Base-by-base conservation (phyloP, 257 asterid genomes). In the Solanum megistacrolobum region DNA sequence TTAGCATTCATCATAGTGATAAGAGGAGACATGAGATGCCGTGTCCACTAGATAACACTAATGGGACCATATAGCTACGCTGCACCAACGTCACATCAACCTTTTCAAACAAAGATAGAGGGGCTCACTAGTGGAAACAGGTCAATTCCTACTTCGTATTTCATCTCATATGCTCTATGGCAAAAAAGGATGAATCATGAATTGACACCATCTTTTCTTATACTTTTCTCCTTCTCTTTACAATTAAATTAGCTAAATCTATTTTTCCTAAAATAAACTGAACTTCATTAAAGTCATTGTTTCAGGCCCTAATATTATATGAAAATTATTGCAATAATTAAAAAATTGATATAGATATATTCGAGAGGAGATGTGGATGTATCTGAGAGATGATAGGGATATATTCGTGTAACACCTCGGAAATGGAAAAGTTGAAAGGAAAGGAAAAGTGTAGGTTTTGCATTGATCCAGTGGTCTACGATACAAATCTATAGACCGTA, bases 71-170 rank as follows among this genome's bases (percentile, higher is more conserved):
- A 81, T 29, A 39, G 23, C 78, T 65, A 65, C n/a, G 25, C 69
- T 29, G 71, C 86, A 82, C 86, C 86, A 46, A 48, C 31, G 86
- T 82, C 86, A 82, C 86, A 82, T 82, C 86, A 82, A 48, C 20
- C 86, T 82, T 82, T 82, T 82, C 86, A 48, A 52, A 82, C 69
- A 31, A 48, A 82, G 86, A 48, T 82, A 48, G 69, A 31, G 20
- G 68, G 69, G 25, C 35, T 79, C 84, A 27, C 9, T 81, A 46
- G 68, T 81, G 85, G 85, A 81, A 81, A 48, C 29, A 81, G 69
- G 71, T 82, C 86, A 48, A 82, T 46, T 82, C 86, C 16, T 27
- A 46, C 10, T 29, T 81, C 20, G 9, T 31, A 82, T 48, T 79
- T 82, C 86, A 48, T 82, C 25, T 48, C 43, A 20, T 82, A 48